These are phyloP conservation scores for Geotrichum candidum DNA, from an alignment of 1,139 yeast species.

Conservation along the genomic window DNA sequence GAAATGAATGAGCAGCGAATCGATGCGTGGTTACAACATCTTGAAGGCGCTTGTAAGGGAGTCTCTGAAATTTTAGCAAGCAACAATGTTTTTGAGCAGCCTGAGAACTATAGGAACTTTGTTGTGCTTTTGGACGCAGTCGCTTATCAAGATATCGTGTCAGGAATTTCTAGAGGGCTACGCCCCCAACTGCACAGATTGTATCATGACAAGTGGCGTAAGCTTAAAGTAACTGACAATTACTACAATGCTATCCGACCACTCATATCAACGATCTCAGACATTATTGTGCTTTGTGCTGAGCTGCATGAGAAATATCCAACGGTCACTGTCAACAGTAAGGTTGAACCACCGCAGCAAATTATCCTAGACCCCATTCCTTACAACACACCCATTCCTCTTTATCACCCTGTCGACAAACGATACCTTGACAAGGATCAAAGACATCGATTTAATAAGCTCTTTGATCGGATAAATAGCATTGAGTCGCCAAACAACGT, in stretches of 20 bases:
- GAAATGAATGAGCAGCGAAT: slow-evolving; percentile 12
- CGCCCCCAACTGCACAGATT: slow-evolving; percentile 7
- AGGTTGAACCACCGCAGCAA: background rate
- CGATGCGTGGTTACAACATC: slow-evolving; percentile 10
- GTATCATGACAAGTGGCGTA: slow-evolving; percentile 5
- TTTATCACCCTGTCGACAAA: background rate
- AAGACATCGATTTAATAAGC: background rate
- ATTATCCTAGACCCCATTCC: background rate
- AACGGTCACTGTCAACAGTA: background rate
- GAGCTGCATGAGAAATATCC: slow-evolving; percentile 9
- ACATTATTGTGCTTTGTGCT: background rate
- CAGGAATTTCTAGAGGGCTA: background rate
- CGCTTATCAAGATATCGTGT: slow-evolving; percentile 12
- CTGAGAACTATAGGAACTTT: slow-evolving; percentile 2
- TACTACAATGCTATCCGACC: slow-evolving; percentile 2
- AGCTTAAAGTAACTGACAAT: background rate
- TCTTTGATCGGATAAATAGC: background rate
- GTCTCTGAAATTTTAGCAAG: slow-evolving; percentile 7
- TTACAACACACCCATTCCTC: background rate
- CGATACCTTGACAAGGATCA: background rate
- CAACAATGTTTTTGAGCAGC: slow-evolving; percentile 4
- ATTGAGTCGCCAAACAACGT: background rate
- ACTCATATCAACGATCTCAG: slow-evolving; percentile 5
- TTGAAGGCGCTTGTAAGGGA: slow-evolving; percentile 16
- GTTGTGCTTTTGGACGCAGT: slow-evolving; percentile 11